phyloP scores from a whole-genome alignment of 2,329 filamentous ascomycete species.

The Rhynchosporium graminicola region DNA sequence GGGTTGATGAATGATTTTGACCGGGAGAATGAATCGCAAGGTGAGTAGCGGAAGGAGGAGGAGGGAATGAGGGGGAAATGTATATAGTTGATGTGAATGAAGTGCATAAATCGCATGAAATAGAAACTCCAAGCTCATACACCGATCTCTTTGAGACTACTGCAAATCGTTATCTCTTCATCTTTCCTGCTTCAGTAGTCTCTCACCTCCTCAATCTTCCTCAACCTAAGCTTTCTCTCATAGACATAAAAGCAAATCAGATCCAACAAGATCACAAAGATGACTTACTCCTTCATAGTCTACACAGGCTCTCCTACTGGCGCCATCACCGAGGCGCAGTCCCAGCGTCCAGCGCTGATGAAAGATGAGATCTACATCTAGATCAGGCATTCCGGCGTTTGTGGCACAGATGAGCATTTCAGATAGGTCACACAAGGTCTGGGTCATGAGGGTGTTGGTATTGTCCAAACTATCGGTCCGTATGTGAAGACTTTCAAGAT shows the following conservation, averaged over 20 bases:
- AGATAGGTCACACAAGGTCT: slow-evolving; percentile 31
- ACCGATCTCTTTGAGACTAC: too few species aligned
- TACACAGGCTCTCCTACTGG: slow-evolving; percentile 61
- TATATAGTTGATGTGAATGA: too few species aligned
- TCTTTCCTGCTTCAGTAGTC: too few species aligned
- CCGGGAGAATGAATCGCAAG: background rate
- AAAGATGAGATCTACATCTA: slow-evolving; percentile 59
- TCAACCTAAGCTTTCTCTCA: background rate
- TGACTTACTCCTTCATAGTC: slow-evolving; percentile 49
- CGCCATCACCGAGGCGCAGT: slow-evolving; percentile 50
- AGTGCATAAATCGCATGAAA: too few species aligned
- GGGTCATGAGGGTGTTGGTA: slow-evolving; percentile 51
- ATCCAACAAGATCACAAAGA: background rate
- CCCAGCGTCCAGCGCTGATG: slow-evolving; percentile 44
- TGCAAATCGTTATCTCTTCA: too few species aligned
- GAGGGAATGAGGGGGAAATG: background rate
- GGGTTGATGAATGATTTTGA: background rate
- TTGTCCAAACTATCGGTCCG: slow-evolving; percentile 44
- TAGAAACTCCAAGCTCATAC: too few species aligned
- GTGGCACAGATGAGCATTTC: slow-evolving; percentile 52
- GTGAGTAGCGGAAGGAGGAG: background rate
- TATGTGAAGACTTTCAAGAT: slow-evolving; percentile 41
- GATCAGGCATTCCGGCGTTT: slow-evolving; percentile 65
- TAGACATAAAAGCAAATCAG: background rate
- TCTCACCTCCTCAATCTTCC: too few species aligned